phyloP scores from a whole-genome alignment of 2,329 filamentous ascomycete species.

The Iodosphaeria phyllophila region DNA sequence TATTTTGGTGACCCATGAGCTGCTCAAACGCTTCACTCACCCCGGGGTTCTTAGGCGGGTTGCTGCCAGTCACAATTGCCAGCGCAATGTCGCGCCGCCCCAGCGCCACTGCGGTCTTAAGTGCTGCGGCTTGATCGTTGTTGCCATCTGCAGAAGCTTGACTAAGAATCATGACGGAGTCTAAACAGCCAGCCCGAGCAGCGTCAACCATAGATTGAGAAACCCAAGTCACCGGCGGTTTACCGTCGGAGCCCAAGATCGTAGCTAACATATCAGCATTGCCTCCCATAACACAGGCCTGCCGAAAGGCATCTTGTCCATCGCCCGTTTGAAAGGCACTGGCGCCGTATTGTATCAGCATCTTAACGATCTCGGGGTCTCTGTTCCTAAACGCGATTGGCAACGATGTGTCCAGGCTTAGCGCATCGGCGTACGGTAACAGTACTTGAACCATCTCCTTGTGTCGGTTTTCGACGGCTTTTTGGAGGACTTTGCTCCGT shows the following conservation, averaged over 20 bases:
- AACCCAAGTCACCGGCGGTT: conserved; percentile 21
- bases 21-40: conserved; percentile 31
- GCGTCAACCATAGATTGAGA: conserved; percentile 34
- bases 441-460: conserved; percentile 34
- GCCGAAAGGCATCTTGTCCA: conserved; percentile 32
- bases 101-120: conserved; percentile 27
- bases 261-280: conserved; percentile 26
- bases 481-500: conserved; percentile 28
- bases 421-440: conserved; percentile 29
- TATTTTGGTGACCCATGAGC: conserved; percentile 24
- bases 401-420: conserved; percentile 29
- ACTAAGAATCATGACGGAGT: conserved; percentile 30
- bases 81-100: conserved; percentile 34
- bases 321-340: conserved; percentile 25
- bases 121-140: conserved; percentile 29
- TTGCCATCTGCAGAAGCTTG: conserved; percentile 33
- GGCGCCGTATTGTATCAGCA: conserved; percentile 32
- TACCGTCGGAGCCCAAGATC: conserved; percentile 28
- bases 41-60: conserved; percentile 26
- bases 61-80: conserved; percentile 32
- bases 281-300: conserved; percentile 26
- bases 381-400: conserved; percentile 26
- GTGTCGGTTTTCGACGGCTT: conserved; percentile 29
- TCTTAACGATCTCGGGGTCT: conserved; percentile 22
- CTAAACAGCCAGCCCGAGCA: conserved; percentile 25